Evolutionary conservation across 2,329 filamentous ascomycete species (phyloP).

Genomic region (Verruconis gallopava): DNA sequence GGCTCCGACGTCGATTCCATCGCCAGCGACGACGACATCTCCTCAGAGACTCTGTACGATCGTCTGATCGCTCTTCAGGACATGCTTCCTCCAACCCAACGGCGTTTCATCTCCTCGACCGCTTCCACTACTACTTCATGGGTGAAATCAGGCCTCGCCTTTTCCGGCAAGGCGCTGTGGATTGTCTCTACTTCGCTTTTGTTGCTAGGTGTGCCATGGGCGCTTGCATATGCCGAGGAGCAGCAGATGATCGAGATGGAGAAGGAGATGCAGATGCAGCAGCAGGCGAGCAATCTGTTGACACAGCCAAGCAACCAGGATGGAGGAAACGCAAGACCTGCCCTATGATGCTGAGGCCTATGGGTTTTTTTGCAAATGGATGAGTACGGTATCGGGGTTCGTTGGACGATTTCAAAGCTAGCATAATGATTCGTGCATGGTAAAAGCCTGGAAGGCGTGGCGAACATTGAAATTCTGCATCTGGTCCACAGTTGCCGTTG

Average conservation of each 20-base stretch:
- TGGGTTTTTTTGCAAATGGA: slow-evolving; percentile 3
- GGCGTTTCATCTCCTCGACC: slow-evolving; percentile 27
- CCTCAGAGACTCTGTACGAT: slow-evolving; percentile 30
- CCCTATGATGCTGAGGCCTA: slow-evolving; percentile 3
- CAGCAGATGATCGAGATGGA: slow-evolving; percentile 97
- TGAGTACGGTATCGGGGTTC: slow-evolving; percentile 1
- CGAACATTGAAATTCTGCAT: slow-evolving; percentile 1
- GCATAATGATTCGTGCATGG: background rate
- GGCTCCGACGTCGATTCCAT: slow-evolving; percentile 65
- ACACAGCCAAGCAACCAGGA: background rate
- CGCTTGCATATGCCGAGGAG: slow-evolving; percentile 86
- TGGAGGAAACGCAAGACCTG: background rate
- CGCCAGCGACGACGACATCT: slow-evolving; percentile 29
- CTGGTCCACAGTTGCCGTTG: slow-evolving; percentile 2
- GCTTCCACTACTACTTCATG: slow-evolving; percentile 41
- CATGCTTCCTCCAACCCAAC: slow-evolving; percentile 31
- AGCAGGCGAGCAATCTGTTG: slow-evolving; percentile 68
- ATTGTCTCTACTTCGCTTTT: slow-evolving; percentile 81
- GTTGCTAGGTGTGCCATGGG: slow-evolving; percentile 84
- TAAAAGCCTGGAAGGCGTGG: background rate
- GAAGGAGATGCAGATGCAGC: slow-evolving; percentile 90
- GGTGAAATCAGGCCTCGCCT: slow-evolving; percentile 48
- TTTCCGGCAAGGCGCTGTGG: slow-evolving; percentile 81
- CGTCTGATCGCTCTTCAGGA: slow-evolving; percentile 31
- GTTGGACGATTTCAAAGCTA: background rate